Base-by-base conservation (phyloP, 768 basidiomycete genomes). In the Naganishia friedmannii region DNA sequence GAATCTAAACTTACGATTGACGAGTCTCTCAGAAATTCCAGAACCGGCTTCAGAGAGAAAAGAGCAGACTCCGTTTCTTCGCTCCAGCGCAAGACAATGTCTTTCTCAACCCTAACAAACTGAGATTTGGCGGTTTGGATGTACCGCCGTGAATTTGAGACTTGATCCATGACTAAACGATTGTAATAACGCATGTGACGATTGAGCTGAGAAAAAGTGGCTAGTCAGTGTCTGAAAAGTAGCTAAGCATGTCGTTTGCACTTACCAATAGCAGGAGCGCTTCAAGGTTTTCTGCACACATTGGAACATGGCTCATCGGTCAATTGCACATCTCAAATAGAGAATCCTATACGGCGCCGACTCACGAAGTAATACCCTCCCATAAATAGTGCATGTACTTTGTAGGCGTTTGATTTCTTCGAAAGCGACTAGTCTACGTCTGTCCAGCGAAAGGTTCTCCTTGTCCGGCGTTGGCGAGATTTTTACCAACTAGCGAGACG, bases 101-200 rank as follows among this genome's bases (percentile, higher is more conserved):
- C 68, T 46, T 69, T 57, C 45, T 69, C 68, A n/a, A 69, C 68
- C n/a, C 60, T 42, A 13, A 58, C 68, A 32, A 58, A 58, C 42
- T 69, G 68, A 21, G 57, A 53, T 32, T 58, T 69, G 46, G 68
- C 56, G 15, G 57, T 58, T 46, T 69, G 68, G 26, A 63, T 63
- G 48, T 63, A 69, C 45, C 57, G 31, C 28, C 68, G 56, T 23
- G 45, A 48, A 26, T 57, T 57, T 12, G 57, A 58, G 21, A 58
- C 58, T 46, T 69, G 68, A 26, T 69, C 68, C 31, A 58, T 46
- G 23, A 69, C 57, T 23, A 69, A n/a, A 19, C 53, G 39, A 28
- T 69, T 69, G 68, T 69, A 69, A 31, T 58, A 69, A 23, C 68
- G 23, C 39, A 69, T 39, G 26, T 69, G 68, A 21, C 68, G 68